Evolutionary conservation across 2,329 filamentous ascomycete species (phyloP).

Genomic region (Thelonectria rubi): DNA sequence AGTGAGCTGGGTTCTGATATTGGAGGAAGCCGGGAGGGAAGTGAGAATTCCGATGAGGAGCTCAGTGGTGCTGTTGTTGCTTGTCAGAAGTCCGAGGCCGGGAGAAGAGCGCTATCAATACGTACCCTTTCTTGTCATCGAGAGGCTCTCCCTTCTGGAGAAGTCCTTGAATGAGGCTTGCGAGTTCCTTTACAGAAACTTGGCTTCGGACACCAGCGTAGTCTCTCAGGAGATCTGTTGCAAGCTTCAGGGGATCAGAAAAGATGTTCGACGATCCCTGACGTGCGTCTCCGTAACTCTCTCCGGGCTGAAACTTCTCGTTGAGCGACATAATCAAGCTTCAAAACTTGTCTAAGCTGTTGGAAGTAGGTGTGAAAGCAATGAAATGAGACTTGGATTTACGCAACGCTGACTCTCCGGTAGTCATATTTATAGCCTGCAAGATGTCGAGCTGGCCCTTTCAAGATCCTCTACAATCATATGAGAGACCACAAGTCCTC

Average conservation of each 20-base stretch:
- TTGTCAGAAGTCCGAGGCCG: conserved; percentile 26
- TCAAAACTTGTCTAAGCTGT: background rate
- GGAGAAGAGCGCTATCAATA: background rate
- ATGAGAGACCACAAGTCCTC: background rate
- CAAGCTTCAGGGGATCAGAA: conserved; percentile 47
- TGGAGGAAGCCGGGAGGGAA: conserved; percentile 44
- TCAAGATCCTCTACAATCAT: background rate
- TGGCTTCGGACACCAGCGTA: conserved; percentile 41
- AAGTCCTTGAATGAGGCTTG: conserved; percentile 46
- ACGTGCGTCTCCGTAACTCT: conserved; percentile 45
- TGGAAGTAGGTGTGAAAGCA: conserved; percentile 3
- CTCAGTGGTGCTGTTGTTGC: conserved; percentile 49
- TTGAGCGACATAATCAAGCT: conserved; percentile 43
- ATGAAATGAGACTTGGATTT: background rate
- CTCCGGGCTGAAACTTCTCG: conserved; percentile 51
- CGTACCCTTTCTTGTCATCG: conserved; percentile 64
- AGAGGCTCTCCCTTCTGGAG: conserved; percentile 58
- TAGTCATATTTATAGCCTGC: conserved; percentile 26
- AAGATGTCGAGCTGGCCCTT: background rate
- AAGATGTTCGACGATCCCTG: conserved; percentile 42
- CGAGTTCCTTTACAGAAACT: conserved; percentile 42
- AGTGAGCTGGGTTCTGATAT: conserved; percentile 1
- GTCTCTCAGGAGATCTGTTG: conserved; percentile 47
- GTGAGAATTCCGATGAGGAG: conserved; percentile 46
- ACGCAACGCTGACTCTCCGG: background rate